Conservation (phyloP, 2,329 filamentous ascomycete species). For the Penicillium sp. region DNA sequence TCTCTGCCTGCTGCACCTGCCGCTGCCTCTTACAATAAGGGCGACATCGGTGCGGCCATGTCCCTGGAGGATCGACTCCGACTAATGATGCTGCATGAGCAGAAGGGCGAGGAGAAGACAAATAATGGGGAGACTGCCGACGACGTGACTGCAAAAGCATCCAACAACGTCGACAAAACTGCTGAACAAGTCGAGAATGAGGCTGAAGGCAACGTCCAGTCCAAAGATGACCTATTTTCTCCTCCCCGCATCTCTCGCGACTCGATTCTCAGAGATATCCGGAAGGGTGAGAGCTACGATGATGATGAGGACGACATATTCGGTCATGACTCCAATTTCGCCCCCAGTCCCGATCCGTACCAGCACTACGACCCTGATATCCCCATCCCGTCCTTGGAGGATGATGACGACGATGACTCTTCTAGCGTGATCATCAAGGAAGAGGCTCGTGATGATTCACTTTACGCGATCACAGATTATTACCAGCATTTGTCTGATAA, state of each 20-base stretch:
- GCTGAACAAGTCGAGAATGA: slow-evolving; percentile 1
- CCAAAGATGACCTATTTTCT: slow-evolving; percentile 63
- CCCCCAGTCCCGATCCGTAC: slow-evolving; percentile 61
- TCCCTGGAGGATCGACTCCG: slow-evolving; percentile 82
- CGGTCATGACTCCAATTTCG: slow-evolving; percentile 65
- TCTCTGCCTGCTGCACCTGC: slow-evolving; percentile 73
- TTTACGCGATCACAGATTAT: slow-evolving; percentile 70
- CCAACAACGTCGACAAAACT: not conserved
- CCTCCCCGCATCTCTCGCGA: slow-evolving; percentile 86
- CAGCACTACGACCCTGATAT: slow-evolving; percentile 80
- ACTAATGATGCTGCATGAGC: slow-evolving; percentile 81
- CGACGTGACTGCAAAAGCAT: not conserved
- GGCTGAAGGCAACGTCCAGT: slow-evolving; percentile 36
- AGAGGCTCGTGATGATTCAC: slow-evolving; percentile 61
- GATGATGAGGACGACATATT: slow-evolving; percentile 63
- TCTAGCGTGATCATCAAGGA: slow-evolving; percentile 70
- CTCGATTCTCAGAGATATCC: slow-evolving; percentile 87
- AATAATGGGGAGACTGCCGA: not conserved
- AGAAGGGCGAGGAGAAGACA: slow-evolving; percentile 33
- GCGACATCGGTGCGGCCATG: slow-evolving; percentile 79
- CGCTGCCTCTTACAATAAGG: slow-evolving; percentile 69
- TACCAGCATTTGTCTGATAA: slow-evolving; percentile 56
- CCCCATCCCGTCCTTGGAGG: slow-evolving; percentile 85
- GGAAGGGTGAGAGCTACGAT: slow-evolving; percentile 64
- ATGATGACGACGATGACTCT: slow-evolving; percentile 55